Percentiles rank a stretch among this genome's conserved stretches.
phyloP scores from a whole-genome alignment of 345 rosid genomes.

The Crucihimalaya himalaica region DNA sequence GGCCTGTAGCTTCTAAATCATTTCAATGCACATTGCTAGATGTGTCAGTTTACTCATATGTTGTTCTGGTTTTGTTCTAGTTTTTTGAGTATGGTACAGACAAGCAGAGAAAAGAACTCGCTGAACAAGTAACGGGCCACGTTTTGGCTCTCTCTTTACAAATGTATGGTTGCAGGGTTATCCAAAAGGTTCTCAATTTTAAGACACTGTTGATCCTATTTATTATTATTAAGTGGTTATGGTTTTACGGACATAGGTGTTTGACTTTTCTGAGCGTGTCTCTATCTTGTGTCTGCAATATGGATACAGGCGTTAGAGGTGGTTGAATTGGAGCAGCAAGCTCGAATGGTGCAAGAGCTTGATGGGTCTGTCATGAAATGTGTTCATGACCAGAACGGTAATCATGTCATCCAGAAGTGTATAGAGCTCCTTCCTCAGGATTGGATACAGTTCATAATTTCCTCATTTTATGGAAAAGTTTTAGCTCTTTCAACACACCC shows the following conservation, averaged over 20 bases:
- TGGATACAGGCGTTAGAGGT: conserved; percentile 81
- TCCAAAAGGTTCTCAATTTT: conserved; percentile 73
- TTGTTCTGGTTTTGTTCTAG: conserved; percentile 52
- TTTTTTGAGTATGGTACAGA: conserved; percentile 88
- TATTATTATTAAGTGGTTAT: not conserved
- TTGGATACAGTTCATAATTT: conserved; percentile 74
- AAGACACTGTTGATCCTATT: not conserved
- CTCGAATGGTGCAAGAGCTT: conserved; percentile 80
- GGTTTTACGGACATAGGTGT: not conserved
- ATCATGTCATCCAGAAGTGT: conserved; percentile 97
- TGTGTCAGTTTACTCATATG: conserved; percentile 20
- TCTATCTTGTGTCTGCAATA: conserved; percentile 6
- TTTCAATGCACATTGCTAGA: not conserved
- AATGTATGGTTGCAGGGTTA: conserved; percentile 99
- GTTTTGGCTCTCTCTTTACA: conserved; percentile 88
- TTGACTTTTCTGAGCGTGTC: conserved; percentile 11
- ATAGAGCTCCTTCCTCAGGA: conserved; percentile 89
- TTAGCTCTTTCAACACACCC: conserved; percentile 89
- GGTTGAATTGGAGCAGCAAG: conserved; percentile 74
- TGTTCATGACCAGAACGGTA: conserved; percentile 95
- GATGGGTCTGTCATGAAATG: conserved; percentile 89
- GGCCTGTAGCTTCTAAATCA: conserved; percentile 4
- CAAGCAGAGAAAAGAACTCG: conserved; percentile 78
- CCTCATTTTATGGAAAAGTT: conserved; percentile 89
- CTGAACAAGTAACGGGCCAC: conserved; percentile 76